A percentile compares a stretch with the other conserved stretches of the same genome.
These are phyloP conservation scores for Rhizoclosmatium sp. DNA, from an alignment of 192 early-diverging fungal species.

Conservation along the genomic window DNA sequence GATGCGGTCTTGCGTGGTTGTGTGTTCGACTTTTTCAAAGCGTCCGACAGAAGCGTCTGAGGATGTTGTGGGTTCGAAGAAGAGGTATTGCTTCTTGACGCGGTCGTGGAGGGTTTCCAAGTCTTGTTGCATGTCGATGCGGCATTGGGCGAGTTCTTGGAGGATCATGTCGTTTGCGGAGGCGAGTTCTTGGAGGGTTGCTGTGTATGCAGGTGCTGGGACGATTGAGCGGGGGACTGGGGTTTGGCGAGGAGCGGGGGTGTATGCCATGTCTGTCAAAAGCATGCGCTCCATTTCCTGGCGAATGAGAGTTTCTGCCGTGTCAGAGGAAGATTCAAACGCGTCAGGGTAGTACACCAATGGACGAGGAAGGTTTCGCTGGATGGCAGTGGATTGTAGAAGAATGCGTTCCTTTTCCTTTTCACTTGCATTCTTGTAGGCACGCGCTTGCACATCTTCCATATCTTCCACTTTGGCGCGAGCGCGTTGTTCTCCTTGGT, in stretches of 20 bases:
- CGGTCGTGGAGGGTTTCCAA: constrained; percentile 1
- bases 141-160: constrained; percentile 50
- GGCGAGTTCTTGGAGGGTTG: constrained; percentile 67
- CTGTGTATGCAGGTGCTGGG: constrained; percentile 36
- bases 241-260: constrained; percentile 73
- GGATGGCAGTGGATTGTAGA: constrained; percentile 78
- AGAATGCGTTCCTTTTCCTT: constrained; percentile 61
- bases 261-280: constrained; percentile 71
- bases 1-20: constrained; percentile 7
- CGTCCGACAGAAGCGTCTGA: neutral
- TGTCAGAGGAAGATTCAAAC: constrained; percentile 39
- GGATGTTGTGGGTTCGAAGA: constrained; percentile 2
- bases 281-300: constrained; percentile 78
- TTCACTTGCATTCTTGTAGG: constrained; percentile 56
- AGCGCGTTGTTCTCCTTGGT: constrained; percentile 25
- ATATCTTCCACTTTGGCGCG: constrained; percentile 67
- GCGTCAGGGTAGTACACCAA: constrained; percentile 40
- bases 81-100: neutral
- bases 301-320: constrained; percentile 56
- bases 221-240: constrained; percentile 41
- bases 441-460: constrained; percentile 68
- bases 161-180: constrained; percentile 65
- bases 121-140: constrained; percentile 7
- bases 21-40: constrained; percentile 7
- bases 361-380: constrained; percentile 81